Evolutionary conservation across 2,329 filamentous ascomycete genomes (phyloP), one percentile per base, ranked within the genome.

Genomic region (Monosporascus cannonballus): DNA sequence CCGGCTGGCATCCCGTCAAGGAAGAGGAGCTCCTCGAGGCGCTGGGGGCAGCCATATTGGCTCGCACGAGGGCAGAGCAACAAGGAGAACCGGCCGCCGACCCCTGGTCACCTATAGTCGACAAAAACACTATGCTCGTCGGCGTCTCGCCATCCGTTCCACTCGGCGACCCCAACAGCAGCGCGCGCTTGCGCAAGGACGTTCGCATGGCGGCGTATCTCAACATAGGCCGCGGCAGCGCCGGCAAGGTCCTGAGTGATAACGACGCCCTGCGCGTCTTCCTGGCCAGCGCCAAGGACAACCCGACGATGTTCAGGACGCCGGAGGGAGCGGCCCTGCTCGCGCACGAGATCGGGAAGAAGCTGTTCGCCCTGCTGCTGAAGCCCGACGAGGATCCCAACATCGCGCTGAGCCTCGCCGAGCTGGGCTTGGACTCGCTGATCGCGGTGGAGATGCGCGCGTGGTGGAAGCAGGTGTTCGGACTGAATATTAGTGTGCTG

Each of bases 391-490:
- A 55, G 22, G 51, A 54, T 24, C 30, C 47, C 9, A 25, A 53
- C 18, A 52, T 51, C n/a, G 6, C 25, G 6, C 25, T 25, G 25
- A 25, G 27, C 7, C 53, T 58, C 5, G 36, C 24, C 9, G 41
- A 55, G n/a, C 18, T 59, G 14, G 58, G 54, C 8, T 34, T 53
- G 37, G 48, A 60, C 47, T 51, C 54, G 3, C 42, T 60, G 39
- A 49, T 61, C 6, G 58, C 56, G 3, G 42, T 60, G 34, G 56
- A 54, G 73, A 70, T 71, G n/a, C 70, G 74, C 3, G 62, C 68
- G 7, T 78, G 75, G 74, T 75, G 51, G 51, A 53, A 49, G 36
- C 41, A 45, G 30, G 51, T 25, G 36, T 49, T 57, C 14, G 52
- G 49, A 6, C 48, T 50, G 11, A 30, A 47, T 15, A 55, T 57